phyloP scores from a whole-genome alignment of 768 basidiomycete species.

The Paxillus ammoniavirescens region DNA sequence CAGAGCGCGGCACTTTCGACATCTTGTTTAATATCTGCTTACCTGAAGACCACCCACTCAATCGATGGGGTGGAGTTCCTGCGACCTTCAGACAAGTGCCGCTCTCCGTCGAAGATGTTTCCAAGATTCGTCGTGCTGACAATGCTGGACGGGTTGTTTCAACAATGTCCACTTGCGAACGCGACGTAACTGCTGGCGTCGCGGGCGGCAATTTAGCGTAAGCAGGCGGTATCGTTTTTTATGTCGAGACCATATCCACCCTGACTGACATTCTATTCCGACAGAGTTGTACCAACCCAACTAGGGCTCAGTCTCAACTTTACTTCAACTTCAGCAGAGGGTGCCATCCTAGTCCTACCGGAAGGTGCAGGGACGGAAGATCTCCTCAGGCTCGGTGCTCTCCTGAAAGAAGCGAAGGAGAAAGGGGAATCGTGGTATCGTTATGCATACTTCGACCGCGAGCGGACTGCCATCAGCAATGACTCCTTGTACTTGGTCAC shows the following conservation, averaged over 20 bases:
- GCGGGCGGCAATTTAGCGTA: not conserved
- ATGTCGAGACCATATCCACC: too few relatives aligned
- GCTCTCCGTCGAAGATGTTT: not conserved
- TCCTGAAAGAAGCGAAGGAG: constrained; percentile 15
- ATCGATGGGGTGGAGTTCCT: constrained; percentile 20
- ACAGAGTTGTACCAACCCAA: too few relatives aligned
- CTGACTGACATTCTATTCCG: not conserved
- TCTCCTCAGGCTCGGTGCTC: not conserved
- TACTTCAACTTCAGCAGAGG: constrained; percentile 8
- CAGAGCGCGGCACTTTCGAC: constrained; percentile 22
- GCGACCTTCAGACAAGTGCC: constrained; percentile 19
- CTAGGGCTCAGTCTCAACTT: constrained; percentile 1
- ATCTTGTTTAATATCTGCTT: constrained; percentile 35
- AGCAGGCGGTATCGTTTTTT: not conserved
- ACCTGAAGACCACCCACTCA: constrained; percentile 26
- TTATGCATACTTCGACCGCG: constrained; percentile 8
- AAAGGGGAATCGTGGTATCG: constrained; percentile 25
- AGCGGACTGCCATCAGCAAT: not conserved
- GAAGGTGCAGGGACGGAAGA: constrained; percentile 17
- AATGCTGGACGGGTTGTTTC: not conserved
- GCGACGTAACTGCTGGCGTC: not conserved
- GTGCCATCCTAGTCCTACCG: constrained; percentile 30
- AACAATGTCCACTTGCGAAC: not conserved
- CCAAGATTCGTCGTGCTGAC: not conserved
- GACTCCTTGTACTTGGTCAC: constrained; percentile 27